phyloP scores from a whole-genome alignment of 306 rosid species.

The Dryas octopetala region DNA sequence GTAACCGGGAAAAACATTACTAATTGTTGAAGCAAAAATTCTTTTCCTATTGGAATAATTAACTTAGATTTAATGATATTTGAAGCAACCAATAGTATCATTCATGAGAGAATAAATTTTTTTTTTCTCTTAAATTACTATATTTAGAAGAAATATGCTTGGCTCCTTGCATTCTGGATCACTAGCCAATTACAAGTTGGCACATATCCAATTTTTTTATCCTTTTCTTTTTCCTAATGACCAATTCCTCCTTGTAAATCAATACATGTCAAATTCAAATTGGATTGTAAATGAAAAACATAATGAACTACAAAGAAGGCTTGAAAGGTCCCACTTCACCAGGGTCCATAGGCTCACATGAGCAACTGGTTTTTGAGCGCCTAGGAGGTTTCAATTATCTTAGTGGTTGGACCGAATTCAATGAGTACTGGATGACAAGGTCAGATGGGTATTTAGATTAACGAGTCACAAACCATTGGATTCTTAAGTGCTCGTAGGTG shows the following conservation, averaged over 20 bases:
- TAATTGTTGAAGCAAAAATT: not conserved
- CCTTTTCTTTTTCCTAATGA: too few relatives aligned
- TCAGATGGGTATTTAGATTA: not conserved
- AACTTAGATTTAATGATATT: not conserved
- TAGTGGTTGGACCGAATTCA: not conserved
- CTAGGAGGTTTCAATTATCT: not conserved
- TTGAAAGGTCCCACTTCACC: not conserved
- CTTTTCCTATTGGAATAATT: not conserved
- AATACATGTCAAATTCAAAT: too few relatives aligned
- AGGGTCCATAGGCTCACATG: not conserved
- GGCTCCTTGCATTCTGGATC: too few relatives aligned
- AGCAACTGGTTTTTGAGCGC: not conserved
- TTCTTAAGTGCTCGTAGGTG: not conserved
- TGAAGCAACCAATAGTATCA: not conserved
- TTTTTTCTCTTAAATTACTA: not conserved
- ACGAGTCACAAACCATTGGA: not conserved
- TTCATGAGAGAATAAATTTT: not conserved
- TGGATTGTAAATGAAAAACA: not conserved
- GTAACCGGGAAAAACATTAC: not conserved
- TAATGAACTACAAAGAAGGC: not conserved
- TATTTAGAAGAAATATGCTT: not conserved
- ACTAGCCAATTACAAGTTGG: too few relatives aligned
- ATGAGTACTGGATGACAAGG: not conserved
- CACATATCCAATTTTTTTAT: too few relatives aligned
- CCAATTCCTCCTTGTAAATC: too few relatives aligned